phyloP scores from a whole-genome alignment of 2,329 filamentous ascomycete genomes.

The Chaetomium globosum region DNA sequence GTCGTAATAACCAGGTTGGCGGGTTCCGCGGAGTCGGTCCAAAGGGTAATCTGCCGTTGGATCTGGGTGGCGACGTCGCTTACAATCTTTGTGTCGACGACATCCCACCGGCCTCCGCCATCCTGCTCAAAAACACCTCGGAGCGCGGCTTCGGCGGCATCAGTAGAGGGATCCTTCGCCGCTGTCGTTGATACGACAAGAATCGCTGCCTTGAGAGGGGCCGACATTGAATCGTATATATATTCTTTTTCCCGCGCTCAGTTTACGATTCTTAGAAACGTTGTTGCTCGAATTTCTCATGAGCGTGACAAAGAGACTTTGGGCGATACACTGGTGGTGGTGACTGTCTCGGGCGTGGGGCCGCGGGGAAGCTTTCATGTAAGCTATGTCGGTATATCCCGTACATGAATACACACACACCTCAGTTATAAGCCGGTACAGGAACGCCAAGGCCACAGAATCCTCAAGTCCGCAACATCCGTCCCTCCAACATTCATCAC shows the following conservation, averaged over 20 bases:
- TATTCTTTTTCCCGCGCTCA: too few species aligned
- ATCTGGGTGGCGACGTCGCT: conserved; percentile 75
- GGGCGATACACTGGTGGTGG: background rate
- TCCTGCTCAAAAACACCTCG: conserved; percentile 68
- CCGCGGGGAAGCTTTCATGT: background rate
- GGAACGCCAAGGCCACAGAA: background rate
- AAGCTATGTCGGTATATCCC: background rate
- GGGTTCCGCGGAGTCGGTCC: conserved; percentile 66
- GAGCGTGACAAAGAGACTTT: background rate
- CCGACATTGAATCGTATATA: conserved; percentile 40
- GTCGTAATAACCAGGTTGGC: conserved; percentile 83
- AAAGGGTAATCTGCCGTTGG: conserved; percentile 69
- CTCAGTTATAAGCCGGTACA: background rate
- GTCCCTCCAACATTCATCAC: too few species aligned
- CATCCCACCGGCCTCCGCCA: conserved; percentile 71
- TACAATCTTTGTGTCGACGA: conserved; percentile 72
- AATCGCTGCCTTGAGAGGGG: conserved; percentile 70
- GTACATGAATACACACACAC: background rate
- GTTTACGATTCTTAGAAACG: background rate
- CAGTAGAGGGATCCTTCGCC: conserved; percentile 73
- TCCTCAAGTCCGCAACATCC: too few species aligned
- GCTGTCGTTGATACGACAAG: conserved; percentile 92
- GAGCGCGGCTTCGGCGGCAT: conserved; percentile 70
- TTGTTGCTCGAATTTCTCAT: background rate
- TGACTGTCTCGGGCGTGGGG: background rate